Base-by-base conservation (phyloP, 2,329 filamentous ascomycete genomes). In the Cordyceps javanica region DNA sequence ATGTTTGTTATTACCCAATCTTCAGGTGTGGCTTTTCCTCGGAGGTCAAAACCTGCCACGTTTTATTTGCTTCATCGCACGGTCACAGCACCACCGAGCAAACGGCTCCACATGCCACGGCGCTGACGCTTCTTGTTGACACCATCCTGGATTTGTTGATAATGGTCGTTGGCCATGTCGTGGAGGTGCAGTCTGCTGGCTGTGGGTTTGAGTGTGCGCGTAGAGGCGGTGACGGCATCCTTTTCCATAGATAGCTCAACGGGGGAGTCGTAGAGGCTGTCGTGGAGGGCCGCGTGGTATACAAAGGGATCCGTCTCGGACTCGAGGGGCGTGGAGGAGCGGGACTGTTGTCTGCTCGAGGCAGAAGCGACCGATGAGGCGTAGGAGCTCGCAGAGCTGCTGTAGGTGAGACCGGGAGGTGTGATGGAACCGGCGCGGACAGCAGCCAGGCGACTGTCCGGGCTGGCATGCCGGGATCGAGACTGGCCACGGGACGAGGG, bases 141-240 rank as follows among this genome's bases (percentile, higher is more conserved):
- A 41, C 70, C 73, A 50, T 80, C 75, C 60, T 81, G 76, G 45
- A 81, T 66, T 58, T 77, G 74, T 60, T 75, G 74, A 59, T 82
- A 74, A 59, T 82, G 77, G 26, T 83, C 79, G 34, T 72, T 65
- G 60, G 75, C 76, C 63, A 82, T 80, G 70, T 83, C 81, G 68
- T 82, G 83, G 6, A 81, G 78, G 5, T 83, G 76, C 61, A 78
- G 68, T 25, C 34, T 28, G 55, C 69, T 66, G 23, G 64, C 63
- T 62, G 65, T 64, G 23, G 68, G 65, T 65, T 74, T 75, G 60
- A 72, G 68, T 51, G 71, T 69, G 58, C 75, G 68, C n/a, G 54
- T 32, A 14, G 32, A 48, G 8, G 44, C n/a, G n/a, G n/a, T 42
- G 9, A 34, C 14, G 8, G 32, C 25, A 57, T 67, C 65, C 62